phyloP scores from a whole-genome alignment of 345 rosid species.

The Populus tremula region DNA sequence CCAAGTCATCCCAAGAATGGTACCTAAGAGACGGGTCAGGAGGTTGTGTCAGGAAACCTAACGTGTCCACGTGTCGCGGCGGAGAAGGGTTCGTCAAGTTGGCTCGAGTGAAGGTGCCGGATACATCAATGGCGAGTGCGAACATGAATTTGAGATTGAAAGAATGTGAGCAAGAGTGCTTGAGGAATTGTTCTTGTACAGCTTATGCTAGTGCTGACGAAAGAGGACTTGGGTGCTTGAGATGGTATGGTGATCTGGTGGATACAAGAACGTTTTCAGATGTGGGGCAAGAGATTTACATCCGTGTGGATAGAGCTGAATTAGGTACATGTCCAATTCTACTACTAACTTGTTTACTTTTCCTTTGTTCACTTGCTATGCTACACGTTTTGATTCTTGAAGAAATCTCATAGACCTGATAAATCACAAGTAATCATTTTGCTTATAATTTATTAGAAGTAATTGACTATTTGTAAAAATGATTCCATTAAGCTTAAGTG shows the following conservation, averaged over 20 bases:
- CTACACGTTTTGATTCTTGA: too few species aligned
- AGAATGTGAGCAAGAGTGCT: constrained; percentile 31
- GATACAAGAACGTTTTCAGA: not conserved
- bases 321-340: not conserved
- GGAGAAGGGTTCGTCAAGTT: constrained; percentile 32
- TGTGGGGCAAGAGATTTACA: not conserved
- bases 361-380: too few species aligned
- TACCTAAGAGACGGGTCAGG: constrained; percentile 42
- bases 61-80: constrained; percentile 3
- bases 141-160: constrained; percentile 6
- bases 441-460: too few species aligned
- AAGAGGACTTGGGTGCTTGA: constrained; percentile 6
- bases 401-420: too few species aligned
- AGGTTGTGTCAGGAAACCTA: constrained; percentile 51
- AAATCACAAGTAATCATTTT: too few species aligned
- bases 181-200: constrained; percentile 31
- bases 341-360: too few species aligned
- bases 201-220: constrained; percentile 27
- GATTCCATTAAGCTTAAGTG: too few species aligned
- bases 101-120: constrained; percentile 24
- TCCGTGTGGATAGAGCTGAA: not conserved
- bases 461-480: too few species aligned
- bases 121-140: constrained; percentile 4
- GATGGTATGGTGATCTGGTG: not conserved
- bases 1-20: constrained; percentile 55